A percentile compares a stretch with the other conserved stretches of the same genome.
Evolutionary conservation across 2,329 filamentous ascomycete genomes (phyloP).

Genomic region (Claviceps sorghi): DNA sequence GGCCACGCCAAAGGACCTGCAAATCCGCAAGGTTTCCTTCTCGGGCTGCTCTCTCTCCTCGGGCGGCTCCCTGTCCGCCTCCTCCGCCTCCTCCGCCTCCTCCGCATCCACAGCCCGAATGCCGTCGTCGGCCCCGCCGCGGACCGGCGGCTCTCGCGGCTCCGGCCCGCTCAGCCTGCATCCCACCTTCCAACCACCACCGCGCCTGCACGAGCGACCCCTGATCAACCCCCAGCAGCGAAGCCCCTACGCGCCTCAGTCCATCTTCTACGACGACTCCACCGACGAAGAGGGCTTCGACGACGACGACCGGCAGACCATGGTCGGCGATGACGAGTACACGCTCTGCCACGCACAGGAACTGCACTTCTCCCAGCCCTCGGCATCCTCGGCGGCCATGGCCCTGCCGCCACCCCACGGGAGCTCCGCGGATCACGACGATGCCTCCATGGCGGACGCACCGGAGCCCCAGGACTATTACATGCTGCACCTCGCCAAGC

Average conservation of each 20-base stretch:
- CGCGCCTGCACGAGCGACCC: constrained; percentile 22
- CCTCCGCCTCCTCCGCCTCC: too few relatives aligned
- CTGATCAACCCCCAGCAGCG: constrained; percentile 13
- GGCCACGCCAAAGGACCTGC: constrained; percentile 21
- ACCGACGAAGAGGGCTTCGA: constrained; percentile 11
- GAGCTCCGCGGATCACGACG: neutral
- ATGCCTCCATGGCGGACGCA: neutral
- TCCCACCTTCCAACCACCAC: constrained; percentile 22
- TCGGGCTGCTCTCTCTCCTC: constrained; percentile 25
- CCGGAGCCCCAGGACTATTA: constrained; percentile 21
- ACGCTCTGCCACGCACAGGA: constrained; percentile 2
- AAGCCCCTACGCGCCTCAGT: constrained; percentile 10
- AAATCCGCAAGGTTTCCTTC: constrained; percentile 27
- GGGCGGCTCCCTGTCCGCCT: constrained; percentile 19
- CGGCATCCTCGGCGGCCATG: constrained; percentile 12
- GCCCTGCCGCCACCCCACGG: constrained; percentile 15
- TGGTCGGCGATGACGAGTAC: constrained; percentile 7
- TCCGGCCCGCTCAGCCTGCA: constrained; percentile 22
- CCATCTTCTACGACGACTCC: constrained; percentile 16
- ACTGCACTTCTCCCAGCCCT: constrained; percentile 3
- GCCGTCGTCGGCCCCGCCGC: constrained; percentile 10
- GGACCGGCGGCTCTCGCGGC: constrained; percentile 11
- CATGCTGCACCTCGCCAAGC: constrained; percentile 14
- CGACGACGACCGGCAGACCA: constrained; percentile 11
- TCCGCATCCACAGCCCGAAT: constrained; percentile 15